phyloP scores from a whole-genome alignment of 805 yeast genomes.

The Sugiyamaella americana region DNA sequence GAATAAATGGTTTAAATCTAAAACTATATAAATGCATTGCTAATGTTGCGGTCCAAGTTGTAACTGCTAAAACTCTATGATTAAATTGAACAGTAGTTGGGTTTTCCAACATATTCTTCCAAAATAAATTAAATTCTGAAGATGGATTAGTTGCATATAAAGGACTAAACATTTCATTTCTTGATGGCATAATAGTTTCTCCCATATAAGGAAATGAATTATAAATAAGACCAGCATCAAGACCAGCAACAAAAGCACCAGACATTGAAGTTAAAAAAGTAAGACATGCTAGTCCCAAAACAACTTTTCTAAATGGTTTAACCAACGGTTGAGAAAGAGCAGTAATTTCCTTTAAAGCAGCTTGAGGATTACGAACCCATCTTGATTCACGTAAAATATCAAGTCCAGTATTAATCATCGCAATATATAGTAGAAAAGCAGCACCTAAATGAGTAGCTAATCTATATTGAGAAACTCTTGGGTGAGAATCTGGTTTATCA shows the following conservation, averaged over 20 bases:
- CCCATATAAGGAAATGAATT: slow-evolving; percentile 98
- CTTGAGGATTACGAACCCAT: slow-evolving; percentile 58
- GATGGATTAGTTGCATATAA: slow-evolving; percentile 58
- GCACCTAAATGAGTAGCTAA: slow-evolving; percentile 91
- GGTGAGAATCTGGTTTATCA: slow-evolving; percentile 77
- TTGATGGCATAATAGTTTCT: slow-evolving; percentile 58
- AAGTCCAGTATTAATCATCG: slow-evolving; percentile 86
- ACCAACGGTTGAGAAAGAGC: slow-evolving; percentile 54
- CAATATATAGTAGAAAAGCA: slow-evolving; percentile 80
- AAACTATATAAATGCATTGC: slow-evolving; percentile 66
- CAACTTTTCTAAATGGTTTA: slow-evolving; percentile 48
- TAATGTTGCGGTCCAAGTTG: slow-evolving; percentile 67
- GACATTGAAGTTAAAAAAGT: slow-evolving; percentile 91
- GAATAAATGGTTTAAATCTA: slow-evolving; percentile 51
- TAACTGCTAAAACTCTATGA: slow-evolving; percentile 78
- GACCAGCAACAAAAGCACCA: slow-evolving; percentile 97
- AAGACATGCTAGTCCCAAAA: slow-evolving; percentile 54
- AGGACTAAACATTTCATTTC: slow-evolving; percentile 71
- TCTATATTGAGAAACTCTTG: slow-evolving; percentile 96
- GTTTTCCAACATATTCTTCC: slow-evolving; percentile 92
- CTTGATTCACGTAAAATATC: slow-evolving; percentile 71
- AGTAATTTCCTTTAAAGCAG: slow-evolving; percentile 48
- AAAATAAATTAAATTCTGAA: slow-evolving; percentile 41
- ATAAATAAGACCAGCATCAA: slow-evolving; percentile 95
- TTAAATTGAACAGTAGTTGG: slow-evolving; percentile 93